A percentile compares a stretch with the other conserved stretches of the same genome.
phyloP scores from a whole-genome alignment of 768 basidiomycete genomes.

The Pseudohyphozyma bogoriensis region DNA sequence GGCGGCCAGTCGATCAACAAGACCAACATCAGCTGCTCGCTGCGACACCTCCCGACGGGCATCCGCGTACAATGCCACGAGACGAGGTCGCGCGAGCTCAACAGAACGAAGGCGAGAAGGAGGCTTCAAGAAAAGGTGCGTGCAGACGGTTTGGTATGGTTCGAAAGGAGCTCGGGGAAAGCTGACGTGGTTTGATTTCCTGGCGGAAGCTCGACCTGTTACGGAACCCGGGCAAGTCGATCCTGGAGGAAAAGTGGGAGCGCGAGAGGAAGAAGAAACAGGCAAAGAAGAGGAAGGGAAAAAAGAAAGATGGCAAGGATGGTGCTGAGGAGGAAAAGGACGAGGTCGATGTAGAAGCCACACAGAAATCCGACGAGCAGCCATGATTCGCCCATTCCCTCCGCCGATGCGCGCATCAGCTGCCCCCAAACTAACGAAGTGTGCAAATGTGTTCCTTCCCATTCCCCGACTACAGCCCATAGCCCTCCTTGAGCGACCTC shows the following conservation, averaged over 20 bases:
- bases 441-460: too few species aligned
- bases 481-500: not conserved
- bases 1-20: conserved; percentile 9
- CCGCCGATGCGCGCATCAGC: too few species aligned
- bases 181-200: too few species aligned
- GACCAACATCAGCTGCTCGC: conserved; percentile 13
- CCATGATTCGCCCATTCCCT: too few species aligned
- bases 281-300: conserved; percentile 14
- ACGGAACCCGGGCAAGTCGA: conserved; percentile 1
- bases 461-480: too few species aligned
- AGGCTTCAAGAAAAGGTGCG: conserved; percentile 9
- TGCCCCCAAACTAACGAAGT: too few species aligned
- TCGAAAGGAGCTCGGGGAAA: too few species aligned
- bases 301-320: not conserved
- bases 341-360: too few species aligned
- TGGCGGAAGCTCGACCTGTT: conserved; percentile 14
- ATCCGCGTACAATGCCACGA: conserved; percentile 20
- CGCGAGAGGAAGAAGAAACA: conserved; percentile 15
- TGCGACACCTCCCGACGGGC: conserved; percentile 18
- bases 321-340: not conserved
- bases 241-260: conserved; percentile 1
- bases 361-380: too few species aligned
- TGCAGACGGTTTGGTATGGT: too few species aligned
- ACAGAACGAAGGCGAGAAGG: conserved; percentile 11
- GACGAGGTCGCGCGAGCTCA: conserved; percentile 13